Conservation (phyloP, 2,329 filamentous ascomycete genomes). For the Fusarium concolor region DNA sequence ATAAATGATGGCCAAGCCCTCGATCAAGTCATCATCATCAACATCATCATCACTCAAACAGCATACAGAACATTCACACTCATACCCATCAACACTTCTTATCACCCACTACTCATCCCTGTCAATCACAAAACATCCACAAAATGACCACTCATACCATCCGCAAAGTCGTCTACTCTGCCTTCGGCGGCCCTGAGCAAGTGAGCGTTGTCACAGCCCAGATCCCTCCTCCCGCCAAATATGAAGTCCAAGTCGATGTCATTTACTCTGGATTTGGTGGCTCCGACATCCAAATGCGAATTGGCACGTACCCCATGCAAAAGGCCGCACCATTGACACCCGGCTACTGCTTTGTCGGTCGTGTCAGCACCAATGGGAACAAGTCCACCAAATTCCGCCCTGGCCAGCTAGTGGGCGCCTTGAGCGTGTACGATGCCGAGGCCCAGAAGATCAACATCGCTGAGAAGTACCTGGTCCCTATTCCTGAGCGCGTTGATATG, state of each 20-base stretch:
- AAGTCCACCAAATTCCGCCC: conserved; percentile 47
- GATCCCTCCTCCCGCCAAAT: conserved; percentile 54
- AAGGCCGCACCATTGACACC: conserved; percentile 60
- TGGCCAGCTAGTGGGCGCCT: conserved; percentile 51
- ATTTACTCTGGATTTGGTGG: conserved; percentile 62
- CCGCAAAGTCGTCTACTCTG: conserved; percentile 59
- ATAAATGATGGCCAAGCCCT: background rate
- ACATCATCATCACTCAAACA: background rate
- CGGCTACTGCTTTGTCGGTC: conserved; percentile 61
- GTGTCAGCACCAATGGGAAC: conserved; percentile 54
- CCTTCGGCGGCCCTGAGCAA: conserved; percentile 55
- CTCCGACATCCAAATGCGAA: conserved; percentile 62
- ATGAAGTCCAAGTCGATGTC: conserved; percentile 61
- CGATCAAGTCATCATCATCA: background rate
- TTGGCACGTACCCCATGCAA: conserved; percentile 60
- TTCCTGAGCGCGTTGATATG: conserved; percentile 57
- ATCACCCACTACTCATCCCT: background rate
- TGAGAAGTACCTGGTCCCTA: conserved; percentile 58
- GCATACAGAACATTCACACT: background rate
- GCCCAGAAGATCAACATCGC: conserved; percentile 59
- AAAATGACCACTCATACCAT: conserved; percentile 48
- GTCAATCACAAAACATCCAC: background rate
- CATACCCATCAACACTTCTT: background rate
- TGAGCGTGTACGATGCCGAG: conserved; percentile 57
- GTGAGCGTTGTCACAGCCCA: conserved; percentile 50